Conservation (phyloP, 208 protist genomes). For the Leishmania turanica region DNA sequence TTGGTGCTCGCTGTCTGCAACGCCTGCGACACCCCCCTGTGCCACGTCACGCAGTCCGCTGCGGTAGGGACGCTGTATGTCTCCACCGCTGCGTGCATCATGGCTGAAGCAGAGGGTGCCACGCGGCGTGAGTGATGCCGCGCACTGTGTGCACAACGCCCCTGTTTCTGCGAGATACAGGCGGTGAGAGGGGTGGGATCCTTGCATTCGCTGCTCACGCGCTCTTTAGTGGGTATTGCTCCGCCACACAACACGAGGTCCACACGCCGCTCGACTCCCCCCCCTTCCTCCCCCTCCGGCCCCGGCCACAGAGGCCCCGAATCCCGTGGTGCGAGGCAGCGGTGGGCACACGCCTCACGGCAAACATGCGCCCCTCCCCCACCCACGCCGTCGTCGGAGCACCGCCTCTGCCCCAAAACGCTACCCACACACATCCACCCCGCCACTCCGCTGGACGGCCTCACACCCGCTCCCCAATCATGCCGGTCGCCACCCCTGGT, state of each 20-base stretch:
- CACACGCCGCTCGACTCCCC: too few species aligned
- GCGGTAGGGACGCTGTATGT: slow-evolving; percentile 21
- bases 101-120: neutral
- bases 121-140: neutral
- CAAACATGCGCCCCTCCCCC: neutral
- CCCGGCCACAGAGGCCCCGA: too few species aligned
- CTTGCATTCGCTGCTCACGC: neutral
- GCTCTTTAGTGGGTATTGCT: too few species aligned
- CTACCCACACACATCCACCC: too few species aligned
- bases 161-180: neutral
- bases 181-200: neutral
- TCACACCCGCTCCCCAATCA: too few species aligned
- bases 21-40: slow-evolving; percentile 47
- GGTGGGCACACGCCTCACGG: neutral
- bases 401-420: neutral
- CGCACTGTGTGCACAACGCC: neutral
- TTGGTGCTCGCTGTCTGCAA: slow-evolving; percentile 54
- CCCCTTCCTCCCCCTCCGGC: too few species aligned
- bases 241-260: too few species aligned
- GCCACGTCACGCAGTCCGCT: slow-evolving; percentile 44
- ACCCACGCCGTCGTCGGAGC: neutral
- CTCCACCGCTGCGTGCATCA: slow-evolving; percentile 16
- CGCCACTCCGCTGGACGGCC: too few species aligned
- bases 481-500: too few species aligned
- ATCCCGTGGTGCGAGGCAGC: too few species aligned